A percentile compares a stretch with the other conserved stretches of the same genome.
Conservation (phyloP, 2,329 filamentous ascomycete genomes). For the Trichothecium roseum region DNA sequence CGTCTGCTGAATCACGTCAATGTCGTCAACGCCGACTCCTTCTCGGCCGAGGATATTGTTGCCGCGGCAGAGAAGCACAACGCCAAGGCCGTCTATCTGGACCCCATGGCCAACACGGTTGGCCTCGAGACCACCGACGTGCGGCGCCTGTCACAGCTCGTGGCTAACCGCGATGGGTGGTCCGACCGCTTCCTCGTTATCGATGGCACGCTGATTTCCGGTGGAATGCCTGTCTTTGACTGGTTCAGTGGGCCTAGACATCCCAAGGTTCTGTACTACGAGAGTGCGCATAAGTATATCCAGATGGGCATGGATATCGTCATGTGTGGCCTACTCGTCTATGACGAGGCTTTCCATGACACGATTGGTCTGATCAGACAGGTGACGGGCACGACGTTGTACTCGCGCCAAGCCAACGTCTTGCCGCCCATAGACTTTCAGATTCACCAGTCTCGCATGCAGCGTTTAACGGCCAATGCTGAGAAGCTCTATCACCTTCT, state of each 20-base stretch:
- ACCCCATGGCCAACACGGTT: slow-evolving; percentile 6
- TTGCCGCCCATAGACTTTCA: slow-evolving; percentile 2
- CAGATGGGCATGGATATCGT: slow-evolving; percentile 7
- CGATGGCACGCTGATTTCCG: slow-evolving; percentile 3
- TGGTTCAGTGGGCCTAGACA: slow-evolving; percentile 2
- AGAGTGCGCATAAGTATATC: slow-evolving; percentile 6
- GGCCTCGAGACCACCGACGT: slow-evolving; percentile 5
- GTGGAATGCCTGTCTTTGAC: slow-evolving; percentile 3
- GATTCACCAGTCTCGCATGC: slow-evolving; percentile 5
- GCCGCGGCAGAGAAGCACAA: slow-evolving; percentile 4
- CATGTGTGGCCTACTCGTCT: slow-evolving; percentile 5
- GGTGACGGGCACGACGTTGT: slow-evolving; percentile 5
- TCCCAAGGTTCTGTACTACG: slow-evolving; percentile 5
- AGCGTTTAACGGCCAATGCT: slow-evolving; percentile 3
- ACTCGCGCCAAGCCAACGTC: slow-evolving; percentile 5
- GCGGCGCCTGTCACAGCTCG: slow-evolving; percentile 2
- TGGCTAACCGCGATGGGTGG: not conserved
- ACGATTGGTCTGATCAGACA: slow-evolving; percentile 4
- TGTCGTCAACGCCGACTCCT: slow-evolving; percentile 4
- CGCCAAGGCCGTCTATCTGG: slow-evolving; percentile 5
- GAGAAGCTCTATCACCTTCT: slow-evolving; percentile 3
- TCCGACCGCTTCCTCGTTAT: slow-evolving; percentile 3
- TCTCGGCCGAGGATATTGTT: slow-evolving; percentile 4
- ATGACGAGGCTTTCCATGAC: slow-evolving; percentile 3
- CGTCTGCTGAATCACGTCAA: slow-evolving; percentile 2